These are phyloP conservation scores for Allomyces macrogynus DNA, from an alignment of 192 early-diverging fungal genomes.

Conservation along the genomic window DNA sequence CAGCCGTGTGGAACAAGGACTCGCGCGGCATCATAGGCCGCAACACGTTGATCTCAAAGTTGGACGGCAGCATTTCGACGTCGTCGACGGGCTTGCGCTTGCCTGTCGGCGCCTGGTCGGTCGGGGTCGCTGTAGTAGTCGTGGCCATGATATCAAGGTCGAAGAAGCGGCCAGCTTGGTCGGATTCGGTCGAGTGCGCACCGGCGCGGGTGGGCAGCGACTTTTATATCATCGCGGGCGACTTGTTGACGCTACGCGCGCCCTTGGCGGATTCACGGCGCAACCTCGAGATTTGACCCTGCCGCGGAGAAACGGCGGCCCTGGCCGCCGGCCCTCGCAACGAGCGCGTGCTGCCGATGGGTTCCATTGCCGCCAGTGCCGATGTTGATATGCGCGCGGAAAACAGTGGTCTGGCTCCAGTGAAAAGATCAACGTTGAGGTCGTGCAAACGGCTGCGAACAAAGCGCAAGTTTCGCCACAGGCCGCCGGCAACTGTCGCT, in stretches of 20 bases:
- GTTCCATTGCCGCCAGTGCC: background rate
- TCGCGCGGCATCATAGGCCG: too few relatives aligned
- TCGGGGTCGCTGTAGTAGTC: too few relatives aligned
- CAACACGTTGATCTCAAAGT: too few relatives aligned
- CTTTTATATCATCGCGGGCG: background rate
- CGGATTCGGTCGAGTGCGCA: background rate
- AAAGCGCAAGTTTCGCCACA: too few relatives aligned
- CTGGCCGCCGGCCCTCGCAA: background rate
- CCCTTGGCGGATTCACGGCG: background rate
- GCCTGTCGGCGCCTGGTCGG: too few relatives aligned
- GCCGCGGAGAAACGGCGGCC: too few relatives aligned
- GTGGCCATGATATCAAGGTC: background rate
- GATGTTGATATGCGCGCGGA: background rate
- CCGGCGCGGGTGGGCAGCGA: background rate
- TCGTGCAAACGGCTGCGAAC: background rate
- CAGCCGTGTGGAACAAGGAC: too few relatives aligned
- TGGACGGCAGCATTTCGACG: background rate
- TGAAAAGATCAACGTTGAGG: background rate
- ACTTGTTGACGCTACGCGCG: background rate
- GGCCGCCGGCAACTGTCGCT: too few relatives aligned
- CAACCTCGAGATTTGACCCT: too few relatives aligned
- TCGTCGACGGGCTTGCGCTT: background rate
- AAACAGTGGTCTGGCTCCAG: background rate
- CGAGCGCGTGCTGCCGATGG: background rate
- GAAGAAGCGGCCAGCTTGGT: background rate